Conservation (phyloP, 352 stramenopile genomes). For the Phytophthora gonapodyides region DNA sequence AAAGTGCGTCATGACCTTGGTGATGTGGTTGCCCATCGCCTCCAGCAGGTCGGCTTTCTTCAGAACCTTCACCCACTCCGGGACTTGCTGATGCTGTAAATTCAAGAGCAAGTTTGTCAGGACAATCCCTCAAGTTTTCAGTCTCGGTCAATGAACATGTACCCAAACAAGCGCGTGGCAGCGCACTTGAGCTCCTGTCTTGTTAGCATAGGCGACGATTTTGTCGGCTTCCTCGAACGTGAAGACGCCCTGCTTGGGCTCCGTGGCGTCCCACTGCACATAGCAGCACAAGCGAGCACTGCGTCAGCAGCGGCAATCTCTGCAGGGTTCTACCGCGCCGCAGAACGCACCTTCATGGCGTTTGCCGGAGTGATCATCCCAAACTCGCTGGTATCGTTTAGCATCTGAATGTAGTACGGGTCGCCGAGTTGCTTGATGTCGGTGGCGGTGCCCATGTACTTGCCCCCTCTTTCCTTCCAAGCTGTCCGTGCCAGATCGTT, state of each 20-base stretch:
- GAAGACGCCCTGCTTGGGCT: slow-evolving; percentile 31
- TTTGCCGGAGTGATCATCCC: slow-evolving; percentile 40
- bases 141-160: slow-evolving; percentile 5
- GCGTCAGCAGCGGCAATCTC: slow-evolving; percentile 6
- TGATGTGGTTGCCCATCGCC: slow-evolving; percentile 40
- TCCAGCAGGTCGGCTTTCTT: slow-evolving; percentile 34
- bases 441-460: slow-evolving; percentile 44
- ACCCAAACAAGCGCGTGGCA: slow-evolving; percentile 40
- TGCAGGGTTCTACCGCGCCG: not conserved
- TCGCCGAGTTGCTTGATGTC: slow-evolving; percentile 38
- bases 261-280: slow-evolving; percentile 33
- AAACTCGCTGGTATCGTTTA: slow-evolving; percentile 35
- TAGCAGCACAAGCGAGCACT: not conserved
- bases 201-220: slow-evolving; percentile 34
- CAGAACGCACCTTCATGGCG: slow-evolving; percentile 36
- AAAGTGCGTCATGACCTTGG: slow-evolving; percentile 43
- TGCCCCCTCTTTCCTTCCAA: slow-evolving; percentile 23
- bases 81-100: slow-evolving; percentile 39
- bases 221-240: slow-evolving; percentile 35
- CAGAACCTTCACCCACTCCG: slow-evolving; percentile 36
- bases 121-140: no score
- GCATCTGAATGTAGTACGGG: slow-evolving; percentile 23
- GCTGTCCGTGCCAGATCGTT: slow-evolving; percentile 34
- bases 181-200: slow-evolving; percentile 32
- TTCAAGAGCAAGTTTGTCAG: not conserved